A percentile compares a stretch with the other conserved stretches of the same genome.
Evolutionary conservation across 2,329 filamentous ascomycete genomes (phyloP).

Genomic region (Aurifilum marmelostoma): DNA sequence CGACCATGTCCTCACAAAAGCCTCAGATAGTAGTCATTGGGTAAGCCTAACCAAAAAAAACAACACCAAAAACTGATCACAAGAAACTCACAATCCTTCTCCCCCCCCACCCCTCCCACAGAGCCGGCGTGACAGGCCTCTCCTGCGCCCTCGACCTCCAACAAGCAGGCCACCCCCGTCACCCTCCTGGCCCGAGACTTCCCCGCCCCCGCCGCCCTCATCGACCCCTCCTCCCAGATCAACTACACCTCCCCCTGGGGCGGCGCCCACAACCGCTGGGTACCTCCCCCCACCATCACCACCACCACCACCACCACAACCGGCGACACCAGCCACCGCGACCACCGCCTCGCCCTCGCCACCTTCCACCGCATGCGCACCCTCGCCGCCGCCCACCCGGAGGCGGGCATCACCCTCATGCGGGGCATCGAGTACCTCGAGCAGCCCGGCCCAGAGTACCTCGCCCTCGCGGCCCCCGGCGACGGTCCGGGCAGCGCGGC

Average conservation of each 20-base stretch:
- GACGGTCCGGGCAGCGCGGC: constrained; percentile 32
- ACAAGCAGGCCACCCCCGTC: constrained; percentile 42
- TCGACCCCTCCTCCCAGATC: constrained; percentile 45
- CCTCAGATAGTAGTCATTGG: constrained; percentile 16
- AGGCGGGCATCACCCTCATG: constrained; percentile 53
- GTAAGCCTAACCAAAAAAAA: too few relatives aligned
- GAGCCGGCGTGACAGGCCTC: constrained; percentile 58
- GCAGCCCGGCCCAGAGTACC: constrained; percentile 46
- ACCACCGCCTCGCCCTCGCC: constrained; percentile 47
- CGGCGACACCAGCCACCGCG: constrained; percentile 32
- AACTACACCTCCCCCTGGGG: constrained; percentile 63
- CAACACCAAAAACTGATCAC: neutral
- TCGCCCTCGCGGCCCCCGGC: constrained; percentile 38
- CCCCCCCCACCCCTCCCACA: too few relatives aligned
- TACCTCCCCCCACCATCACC: constrained; percentile 41
- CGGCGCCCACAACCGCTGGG: constrained; percentile 58
- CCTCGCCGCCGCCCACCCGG: constrained; percentile 37
- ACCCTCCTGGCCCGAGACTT: constrained; percentile 52
- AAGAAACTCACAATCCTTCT: neutral
- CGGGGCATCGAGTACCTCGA: constrained; percentile 58
- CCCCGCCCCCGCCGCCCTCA: constrained; percentile 50
- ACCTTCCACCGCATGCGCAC: constrained; percentile 49
- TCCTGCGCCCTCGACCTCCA: constrained; percentile 52
- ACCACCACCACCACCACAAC: constrained; percentile 16
- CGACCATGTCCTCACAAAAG: neutral